Percentiles rank a stretch among this genome's conserved stretches.
Evolutionary conservation across 306 rosid genomes (phyloP).

Genomic region (Macrotyloma uniflorum): DNA sequence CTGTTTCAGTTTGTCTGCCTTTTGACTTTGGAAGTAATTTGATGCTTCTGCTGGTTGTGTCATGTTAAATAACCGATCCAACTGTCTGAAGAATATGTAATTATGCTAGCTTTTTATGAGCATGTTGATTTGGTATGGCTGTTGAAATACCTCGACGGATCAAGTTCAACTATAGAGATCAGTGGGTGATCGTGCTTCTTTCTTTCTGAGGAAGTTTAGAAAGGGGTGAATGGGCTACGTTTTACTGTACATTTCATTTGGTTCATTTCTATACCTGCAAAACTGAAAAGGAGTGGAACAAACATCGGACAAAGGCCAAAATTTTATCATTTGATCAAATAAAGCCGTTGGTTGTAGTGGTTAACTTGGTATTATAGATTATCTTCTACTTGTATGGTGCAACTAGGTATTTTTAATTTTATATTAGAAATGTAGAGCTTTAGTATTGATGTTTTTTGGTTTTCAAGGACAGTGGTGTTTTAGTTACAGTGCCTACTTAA

Average conservation of each 20-base stretch:
- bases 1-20: constrained; percentile 15
- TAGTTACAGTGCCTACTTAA: background rate
- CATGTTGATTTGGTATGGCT: constrained; percentile 16
- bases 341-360: background rate
- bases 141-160: background rate
- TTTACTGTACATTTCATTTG: constrained; percentile 9
- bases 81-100: constrained; percentile 4
- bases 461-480: constrained; percentile 8
- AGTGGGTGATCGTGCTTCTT: constrained; percentile 17
- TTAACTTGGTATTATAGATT: constrained; percentile 4
- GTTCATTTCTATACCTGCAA: constrained; percentile 4
- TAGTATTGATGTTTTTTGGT: background rate
- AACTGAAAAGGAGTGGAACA: constrained; percentile 12
- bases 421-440: background rate
- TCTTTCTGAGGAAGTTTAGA: constrained; percentile 15
- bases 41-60: background rate
- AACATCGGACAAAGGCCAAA: background rate
- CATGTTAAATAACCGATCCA: background rate
- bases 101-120: background rate
- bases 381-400: background rate
- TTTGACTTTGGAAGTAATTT: constrained; percentile 5
- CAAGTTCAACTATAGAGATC: constrained; percentile 11
- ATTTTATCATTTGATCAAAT: background rate
- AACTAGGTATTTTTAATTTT: background rate
- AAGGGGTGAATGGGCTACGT: background rate